phyloP scores from a whole-genome alignment of 179 eudicot species.

The Actinidia chinensis region DNA sequence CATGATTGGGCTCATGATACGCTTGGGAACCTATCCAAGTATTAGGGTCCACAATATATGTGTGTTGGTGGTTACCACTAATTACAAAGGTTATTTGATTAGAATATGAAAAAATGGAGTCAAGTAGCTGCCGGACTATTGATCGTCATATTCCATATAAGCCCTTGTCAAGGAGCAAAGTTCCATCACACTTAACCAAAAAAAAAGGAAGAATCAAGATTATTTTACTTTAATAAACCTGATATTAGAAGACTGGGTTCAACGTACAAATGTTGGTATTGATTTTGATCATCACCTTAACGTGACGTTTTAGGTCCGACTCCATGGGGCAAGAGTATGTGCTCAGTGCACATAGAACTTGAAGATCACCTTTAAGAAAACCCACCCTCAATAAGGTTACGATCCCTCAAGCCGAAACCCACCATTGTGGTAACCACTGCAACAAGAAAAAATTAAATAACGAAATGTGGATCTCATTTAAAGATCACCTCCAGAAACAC shows the following conservation, averaged over 20 bases:
- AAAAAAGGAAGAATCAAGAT: not conserved
- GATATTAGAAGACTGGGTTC: conserved; percentile 7
- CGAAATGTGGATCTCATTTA: not conserved
- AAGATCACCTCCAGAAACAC: not conserved
- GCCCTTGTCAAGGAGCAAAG: conserved; percentile 46
- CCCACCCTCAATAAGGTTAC: conserved; percentile 87
- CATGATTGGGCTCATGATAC: not conserved
- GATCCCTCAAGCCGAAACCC: conserved; percentile 86
- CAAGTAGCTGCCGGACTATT: conserved; percentile 71
- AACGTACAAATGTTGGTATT: conserved; percentile 87
- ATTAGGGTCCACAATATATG: not conserved
- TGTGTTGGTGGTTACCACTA: not conserved
- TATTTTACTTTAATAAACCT: not conserved
- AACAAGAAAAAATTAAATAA: conserved; percentile 17
- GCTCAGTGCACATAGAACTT: conserved; percentile 89
- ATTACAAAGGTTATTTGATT: not conserved
- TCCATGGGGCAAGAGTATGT: conserved; percentile 98
- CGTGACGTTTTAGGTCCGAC: conserved; percentile 97
- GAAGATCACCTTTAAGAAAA: conserved; percentile 85
- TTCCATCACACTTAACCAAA: conserved; percentile 23
- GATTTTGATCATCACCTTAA: conserved; percentile 96
- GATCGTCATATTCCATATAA: conserved; percentile 94
- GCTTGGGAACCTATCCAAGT: not conserved
- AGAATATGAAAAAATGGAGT: conserved; percentile 14
- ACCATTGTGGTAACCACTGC: conserved; percentile 97